These are phyloP conservation scores for Vaucheria bursata DNA, from an alignment of 352 stramenopile genomes.

Conservation along the genomic window DNA sequence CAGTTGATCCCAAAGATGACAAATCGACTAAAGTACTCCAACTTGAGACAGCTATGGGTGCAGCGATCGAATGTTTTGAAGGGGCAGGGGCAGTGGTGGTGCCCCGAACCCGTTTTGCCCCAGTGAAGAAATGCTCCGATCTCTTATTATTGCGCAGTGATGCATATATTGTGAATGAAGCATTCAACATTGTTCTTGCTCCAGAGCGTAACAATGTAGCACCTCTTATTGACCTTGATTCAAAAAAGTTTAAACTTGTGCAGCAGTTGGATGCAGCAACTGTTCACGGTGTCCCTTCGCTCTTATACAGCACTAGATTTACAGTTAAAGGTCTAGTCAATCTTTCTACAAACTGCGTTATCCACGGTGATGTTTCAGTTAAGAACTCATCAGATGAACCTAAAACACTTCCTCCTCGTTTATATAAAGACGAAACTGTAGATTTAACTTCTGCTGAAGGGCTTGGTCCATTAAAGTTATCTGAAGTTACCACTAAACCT, in stretches of 20 bases:
- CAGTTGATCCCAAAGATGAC: slow-evolving; percentile 84
- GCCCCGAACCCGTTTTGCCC: slow-evolving; percentile 82
- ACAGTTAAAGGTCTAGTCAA: slow-evolving; percentile 87
- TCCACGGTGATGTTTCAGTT: slow-evolving; percentile 66
- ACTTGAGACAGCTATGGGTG: slow-evolving; percentile 90
- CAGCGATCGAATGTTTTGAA: slow-evolving; percentile 96
- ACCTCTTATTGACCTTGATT: slow-evolving; percentile 86
- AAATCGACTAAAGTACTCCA: slow-evolving; percentile 74
- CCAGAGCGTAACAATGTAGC: slow-evolving; percentile 70
- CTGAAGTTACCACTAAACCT: slow-evolving; percentile 50
- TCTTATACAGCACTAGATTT: slow-evolving; percentile 86
- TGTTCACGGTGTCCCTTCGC: slow-evolving; percentile 79
- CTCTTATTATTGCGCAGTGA: slow-evolving; percentile 93
- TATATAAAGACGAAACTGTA: slow-evolving; percentile 86
- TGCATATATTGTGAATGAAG: slow-evolving; percentile 90
- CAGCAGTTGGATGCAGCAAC: slow-evolving; percentile 88
- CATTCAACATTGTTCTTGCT: slow-evolving; percentile 76
- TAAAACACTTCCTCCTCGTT: slow-evolving; percentile 82
- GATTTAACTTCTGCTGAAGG: slow-evolving; percentile 82
- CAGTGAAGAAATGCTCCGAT: slow-evolving; percentile 98
- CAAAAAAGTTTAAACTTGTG: slow-evolving; percentile 97
- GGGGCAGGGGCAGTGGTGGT: slow-evolving; percentile 77
- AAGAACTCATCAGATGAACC: slow-evolving; percentile 88
- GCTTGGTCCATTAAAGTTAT: slow-evolving; percentile 63
- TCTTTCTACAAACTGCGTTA: slow-evolving; percentile 68